These are phyloP conservation scores for Saccharomycopsis crataegensis DNA, from an alignment of 1,139 yeast genomes.

Conservation along the genomic window DNA sequence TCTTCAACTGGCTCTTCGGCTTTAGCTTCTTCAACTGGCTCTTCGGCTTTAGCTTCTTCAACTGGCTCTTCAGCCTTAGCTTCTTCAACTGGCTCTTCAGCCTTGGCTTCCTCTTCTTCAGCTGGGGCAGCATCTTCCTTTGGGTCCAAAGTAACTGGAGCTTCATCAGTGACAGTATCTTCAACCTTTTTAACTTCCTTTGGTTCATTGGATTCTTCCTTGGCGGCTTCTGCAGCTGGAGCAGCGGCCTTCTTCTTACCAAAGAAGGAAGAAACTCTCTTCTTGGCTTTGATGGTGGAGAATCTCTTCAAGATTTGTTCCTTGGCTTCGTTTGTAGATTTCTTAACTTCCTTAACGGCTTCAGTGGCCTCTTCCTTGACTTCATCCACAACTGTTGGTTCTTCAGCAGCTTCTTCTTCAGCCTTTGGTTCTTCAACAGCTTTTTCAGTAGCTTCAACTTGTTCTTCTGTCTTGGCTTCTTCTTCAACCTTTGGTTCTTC, in stretches of 20 bases:
- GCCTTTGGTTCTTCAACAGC: constrained; percentile 8
- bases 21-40: constrained; percentile 13
- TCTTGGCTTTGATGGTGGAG: constrained; percentile 2
- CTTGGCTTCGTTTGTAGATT: not conserved
- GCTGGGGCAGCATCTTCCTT: constrained; percentile 23
- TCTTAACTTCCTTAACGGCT: constrained; percentile 2
- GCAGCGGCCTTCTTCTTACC: not conserved
- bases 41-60: constrained; percentile 12
- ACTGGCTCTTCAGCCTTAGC: not conserved
- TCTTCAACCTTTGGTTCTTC: constrained; percentile 2
- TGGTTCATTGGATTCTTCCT: constrained; percentile 11
- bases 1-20: constrained; percentile 6
- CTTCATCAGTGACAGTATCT: constrained; percentile 22
- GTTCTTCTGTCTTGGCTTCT: not conserved
- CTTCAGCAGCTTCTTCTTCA: constrained; percentile 2
- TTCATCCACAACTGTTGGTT: not conserved
- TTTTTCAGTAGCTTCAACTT: constrained; percentile 1
- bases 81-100: constrained; percentile 1
- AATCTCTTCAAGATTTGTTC: constrained; percentile 5
- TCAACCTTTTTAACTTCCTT: constrained; percentile 24
- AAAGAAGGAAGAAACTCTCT: constrained; percentile 6
- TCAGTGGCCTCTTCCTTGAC: constrained; percentile 4
- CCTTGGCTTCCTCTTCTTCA: not conserved
- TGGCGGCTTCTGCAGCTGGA: constrained; percentile 2
- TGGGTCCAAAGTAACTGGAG: constrained; percentile 24